These are phyloP conservation scores for Aspergillus neotritici DNA, from an alignment of 2,329 filamentous ascomycete species.

Conservation along the genomic window DNA sequence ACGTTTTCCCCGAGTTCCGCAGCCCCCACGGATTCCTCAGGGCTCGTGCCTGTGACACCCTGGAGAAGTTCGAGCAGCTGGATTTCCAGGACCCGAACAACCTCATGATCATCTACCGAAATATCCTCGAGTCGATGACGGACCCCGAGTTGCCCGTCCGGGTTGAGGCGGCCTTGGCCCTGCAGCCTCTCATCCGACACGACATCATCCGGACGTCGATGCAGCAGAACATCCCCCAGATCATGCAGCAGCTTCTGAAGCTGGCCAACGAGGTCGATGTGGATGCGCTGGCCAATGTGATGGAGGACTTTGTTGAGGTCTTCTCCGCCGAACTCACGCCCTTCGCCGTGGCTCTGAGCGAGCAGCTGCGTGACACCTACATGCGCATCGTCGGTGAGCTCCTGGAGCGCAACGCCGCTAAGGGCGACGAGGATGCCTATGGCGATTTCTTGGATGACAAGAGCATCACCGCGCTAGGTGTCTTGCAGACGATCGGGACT, in stretches of 20 bases:
- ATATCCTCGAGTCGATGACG: slow-evolving; percentile 95
- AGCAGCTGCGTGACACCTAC: slow-evolving; percentile 94
- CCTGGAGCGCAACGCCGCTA: slow-evolving; percentile 73
- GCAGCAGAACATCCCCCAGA: slow-evolving; percentile 96
- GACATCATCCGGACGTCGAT: slow-evolving; percentile 90
- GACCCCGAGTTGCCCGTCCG: slow-evolving; percentile 89
- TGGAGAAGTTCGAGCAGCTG: slow-evolving; percentile 96
- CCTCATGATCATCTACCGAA: slow-evolving; percentile 89
- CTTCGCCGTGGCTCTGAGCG: slow-evolving; percentile 91
- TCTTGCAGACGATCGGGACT: slow-evolving; percentile 94
- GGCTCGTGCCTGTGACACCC: slow-evolving; percentile 89
- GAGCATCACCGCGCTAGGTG: slow-evolving; percentile 93
- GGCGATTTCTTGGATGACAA: slow-evolving; percentile 96
- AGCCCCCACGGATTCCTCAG: slow-evolving; percentile 88
- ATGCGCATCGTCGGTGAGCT: slow-evolving; percentile 88
- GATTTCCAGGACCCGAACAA: slow-evolving; percentile 97
- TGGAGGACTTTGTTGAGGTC: slow-evolving; percentile 99
- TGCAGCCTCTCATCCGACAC: slow-evolving; percentile 93
- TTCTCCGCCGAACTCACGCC: slow-evolving; percentile 96
- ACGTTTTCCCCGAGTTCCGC: slow-evolving; percentile 96
- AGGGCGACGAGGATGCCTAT: slow-evolving; percentile 70
- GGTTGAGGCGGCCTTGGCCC: slow-evolving; percentile 85
- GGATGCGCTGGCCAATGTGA: slow-evolving; percentile 93
- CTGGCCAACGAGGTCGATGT: slow-evolving; percentile 97
- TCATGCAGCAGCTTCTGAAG: slow-evolving; percentile 98